Conservation (phyloP, 2,329 filamentous ascomycete genomes). For the Shiraia sp. region DNA sequence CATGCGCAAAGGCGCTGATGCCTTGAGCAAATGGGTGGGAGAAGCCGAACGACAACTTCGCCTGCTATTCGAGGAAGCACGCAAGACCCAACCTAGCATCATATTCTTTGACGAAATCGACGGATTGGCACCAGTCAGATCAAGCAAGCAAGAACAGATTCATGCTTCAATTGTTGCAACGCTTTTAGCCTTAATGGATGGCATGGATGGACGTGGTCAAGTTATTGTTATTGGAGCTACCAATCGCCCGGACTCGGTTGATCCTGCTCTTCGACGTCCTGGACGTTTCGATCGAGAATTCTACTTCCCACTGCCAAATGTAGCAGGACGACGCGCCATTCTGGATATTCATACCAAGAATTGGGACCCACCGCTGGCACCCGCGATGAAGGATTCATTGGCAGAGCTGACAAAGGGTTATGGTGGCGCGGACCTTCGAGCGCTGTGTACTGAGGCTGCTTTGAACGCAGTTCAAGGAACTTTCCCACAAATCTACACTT, state of each 20-base stretch:
- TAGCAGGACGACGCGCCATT: conserved; percentile 79
- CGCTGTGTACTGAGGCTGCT: conserved; percentile 92
- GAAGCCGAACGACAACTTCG: conserved; percentile 95
- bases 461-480: conserved; percentile 94
- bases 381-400: conserved; percentile 78
- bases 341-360: conserved; percentile 94
- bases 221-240: conserved; percentile 99
- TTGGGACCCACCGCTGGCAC: conserved; percentile 78
- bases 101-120: conserved; percentile 99
- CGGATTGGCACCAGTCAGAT: conserved; percentile 90
- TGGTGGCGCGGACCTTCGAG: conserved; percentile 90
- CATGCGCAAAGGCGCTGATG: conserved; percentile 98
- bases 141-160: conserved; percentile 98
- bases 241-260: conserved; percentile 93
- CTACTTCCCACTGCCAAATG: conserved; percentile 90
- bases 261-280: conserved; percentile 90
- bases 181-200: conserved; percentile 55
- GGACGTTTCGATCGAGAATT: conserved; percentile 97
- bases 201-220: conserved; percentile 64
- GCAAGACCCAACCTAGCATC: conserved; percentile 95
- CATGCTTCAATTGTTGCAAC: conserved; percentile 82
- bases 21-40: conserved; percentile 97
- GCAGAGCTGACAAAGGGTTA: conserved; percentile 93
- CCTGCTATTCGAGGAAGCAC: conserved; percentile 90
- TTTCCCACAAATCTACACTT: conserved; percentile 94